These are phyloP conservation scores for Macroventuria anomochaeta DNA, from an alignment of 2,329 filamentous ascomycete species.

Conservation along the genomic window DNA sequence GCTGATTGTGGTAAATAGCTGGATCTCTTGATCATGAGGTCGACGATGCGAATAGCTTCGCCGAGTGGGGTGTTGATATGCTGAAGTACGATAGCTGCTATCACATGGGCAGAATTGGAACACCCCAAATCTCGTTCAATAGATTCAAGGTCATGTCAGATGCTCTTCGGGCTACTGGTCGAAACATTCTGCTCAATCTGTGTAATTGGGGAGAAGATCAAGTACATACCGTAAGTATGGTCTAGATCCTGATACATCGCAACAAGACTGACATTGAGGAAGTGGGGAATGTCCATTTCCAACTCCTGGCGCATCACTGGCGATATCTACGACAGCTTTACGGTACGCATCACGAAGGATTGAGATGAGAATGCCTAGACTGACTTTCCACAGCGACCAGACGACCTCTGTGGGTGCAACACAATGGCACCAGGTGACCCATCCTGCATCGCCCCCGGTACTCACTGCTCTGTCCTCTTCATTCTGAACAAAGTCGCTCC, in stretches of 20 bases:
- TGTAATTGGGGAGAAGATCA: conserved; percentile 48
- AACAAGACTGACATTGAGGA: conserved; percentile 1
- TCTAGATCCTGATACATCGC: not conserved
- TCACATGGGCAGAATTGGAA: conserved; percentile 37
- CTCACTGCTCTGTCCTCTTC: conserved; percentile 38
- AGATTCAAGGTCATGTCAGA: conserved; percentile 39
- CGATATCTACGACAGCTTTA: conserved; percentile 41
- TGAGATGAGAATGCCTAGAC: not conserved
- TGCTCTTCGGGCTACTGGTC: conserved; percentile 31
- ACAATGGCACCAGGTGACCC: conserved; percentile 32
- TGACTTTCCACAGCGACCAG: conserved; percentile 25
- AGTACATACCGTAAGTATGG: conserved; percentile 32
- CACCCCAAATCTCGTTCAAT: conserved; percentile 34
- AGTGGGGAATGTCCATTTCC: conserved; percentile 45
- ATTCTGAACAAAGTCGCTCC: conserved; percentile 41
- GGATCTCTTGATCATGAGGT: conserved; percentile 36
- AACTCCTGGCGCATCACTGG: conserved; percentile 46
- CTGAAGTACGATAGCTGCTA: conserved; percentile 50
- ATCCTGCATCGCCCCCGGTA: conserved; percentile 36
- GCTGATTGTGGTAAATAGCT: conserved; percentile 6
- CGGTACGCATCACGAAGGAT: not conserved
- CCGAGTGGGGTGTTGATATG: conserved; percentile 45
- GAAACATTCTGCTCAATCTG: conserved; percentile 36
- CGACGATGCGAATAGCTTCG: conserved; percentile 36
- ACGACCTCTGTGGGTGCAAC: conserved; percentile 37